phyloP scores from a whole-genome alignment of 116 monocot species.

The Dioscorea cayenensis region DNA sequence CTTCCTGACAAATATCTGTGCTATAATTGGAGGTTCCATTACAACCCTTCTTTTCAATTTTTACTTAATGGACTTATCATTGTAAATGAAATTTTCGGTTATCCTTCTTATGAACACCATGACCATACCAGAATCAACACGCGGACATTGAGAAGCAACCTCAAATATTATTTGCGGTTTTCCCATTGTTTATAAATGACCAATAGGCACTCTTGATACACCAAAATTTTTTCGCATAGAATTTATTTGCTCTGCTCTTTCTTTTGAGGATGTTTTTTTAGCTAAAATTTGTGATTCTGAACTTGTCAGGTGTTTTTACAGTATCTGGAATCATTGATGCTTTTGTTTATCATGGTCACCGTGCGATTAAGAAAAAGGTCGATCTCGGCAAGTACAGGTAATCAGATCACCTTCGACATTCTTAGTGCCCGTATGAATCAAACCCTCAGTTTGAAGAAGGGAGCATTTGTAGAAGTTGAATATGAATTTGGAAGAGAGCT shows the following conservation, averaged over 20 bases:
- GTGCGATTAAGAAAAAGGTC: constrained; percentile 89
- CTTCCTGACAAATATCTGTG: constrained; percentile 72
- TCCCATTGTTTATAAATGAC: too few species aligned
- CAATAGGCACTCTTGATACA: too few species aligned
- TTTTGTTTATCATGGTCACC: constrained; percentile 76
- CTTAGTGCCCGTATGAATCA: not conserved
- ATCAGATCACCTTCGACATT: constrained; percentile 1
- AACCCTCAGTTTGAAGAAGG: not conserved
- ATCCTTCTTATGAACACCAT: too few species aligned
- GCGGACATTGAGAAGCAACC: too few species aligned
- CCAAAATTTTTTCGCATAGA: not conserved
- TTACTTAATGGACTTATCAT: not conserved
- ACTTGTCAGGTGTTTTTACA: constrained; percentile 72
- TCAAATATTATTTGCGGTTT: too few species aligned
- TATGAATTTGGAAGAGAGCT: too few species aligned
- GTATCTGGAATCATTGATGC: constrained; percentile 87
- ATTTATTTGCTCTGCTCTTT: not conserved
- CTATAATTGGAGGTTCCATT: constrained; percentile 53
- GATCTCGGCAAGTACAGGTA: constrained; percentile 89
- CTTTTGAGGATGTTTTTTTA: too few species aligned
- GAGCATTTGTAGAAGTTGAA: not conserved
- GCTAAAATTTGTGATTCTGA: not conserved
- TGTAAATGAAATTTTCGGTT: not conserved
- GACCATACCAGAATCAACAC: too few species aligned
- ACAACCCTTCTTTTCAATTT: constrained; percentile 2